Conservation (phyloP, 805 yeast genomes). For the Metschnikowia colocasiae region DNA sequence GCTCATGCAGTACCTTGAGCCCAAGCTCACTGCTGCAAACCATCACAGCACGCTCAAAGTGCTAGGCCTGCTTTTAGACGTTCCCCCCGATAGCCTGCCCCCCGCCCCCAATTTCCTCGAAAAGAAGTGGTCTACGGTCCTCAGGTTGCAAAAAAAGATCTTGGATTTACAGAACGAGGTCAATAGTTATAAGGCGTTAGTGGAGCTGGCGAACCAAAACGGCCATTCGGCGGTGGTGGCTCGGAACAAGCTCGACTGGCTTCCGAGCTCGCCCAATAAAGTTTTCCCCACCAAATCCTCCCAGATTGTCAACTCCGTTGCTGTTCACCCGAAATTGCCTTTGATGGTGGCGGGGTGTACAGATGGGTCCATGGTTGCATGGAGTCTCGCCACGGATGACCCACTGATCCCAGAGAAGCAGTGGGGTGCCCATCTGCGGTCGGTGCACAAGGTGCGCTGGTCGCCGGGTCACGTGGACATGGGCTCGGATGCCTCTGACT, state of each 20-base stretch:
- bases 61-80: conserved; percentile 12
- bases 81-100: conserved; percentile 22
- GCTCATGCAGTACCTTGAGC: conserved; percentile 45
- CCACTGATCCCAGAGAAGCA: conserved; percentile 56
- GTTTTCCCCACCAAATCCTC: conserved; percentile 50
- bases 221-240: conserved; percentile 10
- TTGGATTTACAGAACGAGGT: conserved; percentile 65
- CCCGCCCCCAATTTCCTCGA: conserved; percentile 47
- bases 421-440: conserved; percentile 72
- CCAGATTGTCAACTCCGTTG: conserved; percentile 56
- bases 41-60: conserved; percentile 3
- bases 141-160: conserved; percentile 70
- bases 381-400: conserved; percentile 60
- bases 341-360: conserved; percentile 60
- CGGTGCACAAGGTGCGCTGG: conserved; percentile 57
- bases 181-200: conserved; percentile 44
- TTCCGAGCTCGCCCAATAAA: conserved; percentile 49
- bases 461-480: conserved; percentile 40
- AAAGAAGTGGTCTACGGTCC: conserved; percentile 84
- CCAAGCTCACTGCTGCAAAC: conserved; percentile 21
- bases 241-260: conserved; percentile 50
- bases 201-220: conserved; percentile 29
- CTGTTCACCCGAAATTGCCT: conserved; percentile 75
- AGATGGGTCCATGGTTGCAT: conserved; percentile 68
- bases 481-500: conserved; percentile 11